Conservation (phyloP, 805 yeast species). For the Phaffomyces antillensis region DNA sequence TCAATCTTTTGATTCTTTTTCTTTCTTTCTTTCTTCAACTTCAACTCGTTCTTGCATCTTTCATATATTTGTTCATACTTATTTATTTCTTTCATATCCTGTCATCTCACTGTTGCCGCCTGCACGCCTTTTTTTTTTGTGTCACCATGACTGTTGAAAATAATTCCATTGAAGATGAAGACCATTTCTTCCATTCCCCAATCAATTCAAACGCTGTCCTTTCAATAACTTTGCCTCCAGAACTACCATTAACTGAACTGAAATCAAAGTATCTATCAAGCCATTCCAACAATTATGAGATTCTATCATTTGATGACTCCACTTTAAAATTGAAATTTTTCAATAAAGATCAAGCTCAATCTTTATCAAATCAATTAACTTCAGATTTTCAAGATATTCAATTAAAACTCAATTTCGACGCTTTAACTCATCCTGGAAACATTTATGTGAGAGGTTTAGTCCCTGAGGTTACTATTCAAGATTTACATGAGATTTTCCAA, state of each 20-base stretch:
- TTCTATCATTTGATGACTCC: conserved; percentile 4
- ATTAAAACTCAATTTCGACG: conserved; percentile 19
- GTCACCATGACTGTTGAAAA: not conserved
- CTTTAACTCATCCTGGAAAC: conserved; percentile 48
- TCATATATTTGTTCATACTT: too few species aligned
- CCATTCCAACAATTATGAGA: conserved; percentile 5
- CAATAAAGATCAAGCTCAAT: conserved; percentile 14
- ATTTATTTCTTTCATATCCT: too few species aligned
- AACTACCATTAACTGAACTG: conserved; percentile 2
- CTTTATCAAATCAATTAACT: conserved; percentile 2
- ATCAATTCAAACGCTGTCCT: conserved; percentile 21
- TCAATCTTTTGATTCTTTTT: not conserved
- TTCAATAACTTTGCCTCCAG: conserved; percentile 5
- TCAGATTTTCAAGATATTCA: not conserved
- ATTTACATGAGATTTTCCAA: conserved; percentile 29
- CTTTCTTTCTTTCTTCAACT: not conserved
- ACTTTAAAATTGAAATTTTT: conserved; percentile 13
- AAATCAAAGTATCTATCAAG: not conserved
- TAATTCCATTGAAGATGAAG: not conserved
- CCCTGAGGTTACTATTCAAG: conserved; percentile 30
- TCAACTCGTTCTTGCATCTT: not conserved
- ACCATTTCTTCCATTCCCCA: conserved; percentile 15
- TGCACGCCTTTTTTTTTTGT: too few species aligned
- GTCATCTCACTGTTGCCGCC: too few species aligned
- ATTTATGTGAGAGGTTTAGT: conserved; percentile 45